phyloP scores from a whole-genome alignment of 129 eudicot species.

The Lonicera japonica region DNA sequence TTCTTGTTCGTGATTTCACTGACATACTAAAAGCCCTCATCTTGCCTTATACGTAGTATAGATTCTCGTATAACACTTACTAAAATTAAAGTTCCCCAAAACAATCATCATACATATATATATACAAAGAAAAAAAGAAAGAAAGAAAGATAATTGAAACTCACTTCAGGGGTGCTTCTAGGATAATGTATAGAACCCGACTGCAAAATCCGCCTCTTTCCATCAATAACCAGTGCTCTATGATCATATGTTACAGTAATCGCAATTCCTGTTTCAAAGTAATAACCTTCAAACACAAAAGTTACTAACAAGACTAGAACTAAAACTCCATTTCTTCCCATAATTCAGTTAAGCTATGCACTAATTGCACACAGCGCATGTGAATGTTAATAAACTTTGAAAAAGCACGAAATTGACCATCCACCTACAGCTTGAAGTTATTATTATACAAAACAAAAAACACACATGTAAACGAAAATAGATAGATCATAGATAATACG shows the following conservation, averaged over 20 bases:
- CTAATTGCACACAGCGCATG: conserved; percentile 6
- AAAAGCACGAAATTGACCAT: no score
- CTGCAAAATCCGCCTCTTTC: conserved; percentile 60
- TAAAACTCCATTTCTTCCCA: conserved; percentile 20
- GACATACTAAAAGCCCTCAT: no score
- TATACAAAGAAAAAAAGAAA: neutral
- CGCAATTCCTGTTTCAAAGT: conserved; percentile 27
- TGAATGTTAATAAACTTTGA: neutral
- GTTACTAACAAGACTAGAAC: conserved; percentile 24
- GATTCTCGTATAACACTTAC: conserved; percentile 6
- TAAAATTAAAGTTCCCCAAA: neutral
- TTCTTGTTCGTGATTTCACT: no score
- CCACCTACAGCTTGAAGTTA: no score
- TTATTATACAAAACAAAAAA: neutral
- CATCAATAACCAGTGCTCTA: conserved; percentile 68
- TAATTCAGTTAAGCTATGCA: conserved; percentile 14
- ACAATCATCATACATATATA: no score
- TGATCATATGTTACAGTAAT: conserved; percentile 55
- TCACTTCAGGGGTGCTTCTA: conserved; percentile 65
- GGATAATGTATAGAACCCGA: conserved; percentile 85
- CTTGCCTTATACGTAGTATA: no score
- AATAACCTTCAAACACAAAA: conserved; percentile 34
- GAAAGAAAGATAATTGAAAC: conserved; percentile 20
- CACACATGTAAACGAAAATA: no score
- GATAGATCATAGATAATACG: no score